Base-by-base conservation (phyloP, 1,284 basidiomycete species). In the Cutaneotrichosporon sp. region DNA sequence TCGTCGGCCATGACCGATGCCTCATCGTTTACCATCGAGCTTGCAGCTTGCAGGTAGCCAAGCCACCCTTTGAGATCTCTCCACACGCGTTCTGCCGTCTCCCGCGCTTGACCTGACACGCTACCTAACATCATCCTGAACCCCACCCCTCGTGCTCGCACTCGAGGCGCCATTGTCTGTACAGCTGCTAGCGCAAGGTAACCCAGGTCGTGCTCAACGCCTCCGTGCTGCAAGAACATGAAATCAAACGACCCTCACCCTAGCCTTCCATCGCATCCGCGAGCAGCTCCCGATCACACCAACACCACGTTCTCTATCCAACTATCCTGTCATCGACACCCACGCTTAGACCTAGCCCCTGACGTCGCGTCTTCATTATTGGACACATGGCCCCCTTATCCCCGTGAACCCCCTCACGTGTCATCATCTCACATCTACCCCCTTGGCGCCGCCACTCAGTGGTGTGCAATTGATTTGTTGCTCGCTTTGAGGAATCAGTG, bases 81-180 rank as follows among this genome's bases (percentile, higher is more conserved):
- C 13, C 38, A 26, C 26, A 26, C 26, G 26, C 26, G 26, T 26
- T 26, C 26, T 26, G 26, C 26, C 26, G 26, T 3, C 38, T 46
- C 16, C 16, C 5, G 18, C 18, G 7, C 42, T n/a, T n/a, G 8
- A n/a, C 42, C 18, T 46, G 42, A 46, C 42, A 46, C 42, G 42
- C 18, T 46, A 46, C 42, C 42, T 46, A 46, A 46, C 42, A 0
- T 5, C 18, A n/a, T 46, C 42, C 42, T 46, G 42, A 46, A 2
- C 9, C 16, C 42, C 18, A n/a, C 42, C 42, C 42, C 18, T 46
- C 42, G 18, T 46, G 18, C 42, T 46, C 42, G 42, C 42, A 46
- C 42, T 46, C 42, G 42, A 46, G 42, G 42, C 42, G 49, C 49
- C 49, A 50, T 50, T 50, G 49, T 50, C 49, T 30, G 49, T 50